Evolutionary conservation across 768 basidiomycete species (phyloP).

Genomic region (Lactarius hengduanensis): DNA sequence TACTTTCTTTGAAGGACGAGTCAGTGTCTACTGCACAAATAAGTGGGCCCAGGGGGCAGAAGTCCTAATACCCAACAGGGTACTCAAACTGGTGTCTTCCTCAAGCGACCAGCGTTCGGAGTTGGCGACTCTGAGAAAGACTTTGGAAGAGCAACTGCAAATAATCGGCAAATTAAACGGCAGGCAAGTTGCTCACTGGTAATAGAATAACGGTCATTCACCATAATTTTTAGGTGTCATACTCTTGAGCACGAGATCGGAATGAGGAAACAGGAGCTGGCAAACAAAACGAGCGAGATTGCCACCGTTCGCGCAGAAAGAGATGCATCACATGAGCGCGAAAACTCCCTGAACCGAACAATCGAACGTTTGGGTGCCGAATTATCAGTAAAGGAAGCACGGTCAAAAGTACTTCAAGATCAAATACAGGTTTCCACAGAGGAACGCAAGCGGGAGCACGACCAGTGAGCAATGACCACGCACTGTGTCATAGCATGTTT

Average conservation of each 20-base stretch:
- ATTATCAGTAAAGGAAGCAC: conserved; percentile 12
- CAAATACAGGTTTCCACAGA: conserved; percentile 13
- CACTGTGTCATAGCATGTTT: neutral
- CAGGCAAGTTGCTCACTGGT: conserved; percentile 2
- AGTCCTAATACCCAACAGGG: conserved; percentile 1
- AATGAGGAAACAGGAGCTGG: conserved; percentile 18
- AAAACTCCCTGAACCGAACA: conserved; percentile 2
- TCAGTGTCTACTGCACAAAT: conserved; percentile 12
- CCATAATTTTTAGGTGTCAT: conserved; percentile 11
- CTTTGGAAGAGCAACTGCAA: conserved; percentile 19
- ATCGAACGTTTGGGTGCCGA: conserved; percentile 18
- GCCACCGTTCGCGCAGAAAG: conserved; percentile 8
- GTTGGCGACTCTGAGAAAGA: conserved; percentile 15
- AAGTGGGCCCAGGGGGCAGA: neutral
- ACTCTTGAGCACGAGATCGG: conserved; percentile 19
- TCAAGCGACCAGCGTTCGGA: conserved; percentile 22
- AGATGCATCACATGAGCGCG: conserved; percentile 18
- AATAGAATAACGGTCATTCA: neutral
- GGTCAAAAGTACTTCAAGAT: conserved; percentile 11
- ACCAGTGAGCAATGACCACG: conserved; percentile 9
- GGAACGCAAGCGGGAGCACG: conserved; percentile 19
- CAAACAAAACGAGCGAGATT: conserved; percentile 9
- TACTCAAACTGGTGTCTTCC: conserved; percentile 18
- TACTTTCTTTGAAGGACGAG: conserved; percentile 25
- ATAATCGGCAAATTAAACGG: conserved; percentile 21